Evolutionary conservation across 768 basidiomycete species (phyloP).

Genomic region (Termitomyces sp.): DNA sequence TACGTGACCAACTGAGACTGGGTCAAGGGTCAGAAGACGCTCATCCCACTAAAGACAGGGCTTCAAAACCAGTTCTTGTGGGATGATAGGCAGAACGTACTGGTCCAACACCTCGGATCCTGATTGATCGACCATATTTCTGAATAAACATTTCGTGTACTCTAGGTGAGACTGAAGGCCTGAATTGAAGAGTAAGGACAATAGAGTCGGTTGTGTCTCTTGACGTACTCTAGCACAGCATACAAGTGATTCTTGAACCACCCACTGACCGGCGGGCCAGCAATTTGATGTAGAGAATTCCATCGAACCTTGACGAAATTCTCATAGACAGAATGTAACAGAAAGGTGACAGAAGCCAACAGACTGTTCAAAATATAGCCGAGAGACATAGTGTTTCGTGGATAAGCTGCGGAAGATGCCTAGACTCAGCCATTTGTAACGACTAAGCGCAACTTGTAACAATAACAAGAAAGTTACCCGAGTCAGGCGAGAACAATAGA

Average conservation of each 20-base stretch:
- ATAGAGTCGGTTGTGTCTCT: not conserved
- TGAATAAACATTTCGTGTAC: conserved; percentile 51
- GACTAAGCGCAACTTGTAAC: too few species aligned
- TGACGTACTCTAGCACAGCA: conserved; percentile 54
- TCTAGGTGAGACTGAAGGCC: conserved; percentile 51
- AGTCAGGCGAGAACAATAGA: conserved; percentile 4
- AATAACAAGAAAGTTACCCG: too few species aligned
- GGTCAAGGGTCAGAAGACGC: conserved; percentile 79
- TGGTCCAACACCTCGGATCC: conserved; percentile 63
- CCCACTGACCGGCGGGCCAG: conserved; percentile 53
- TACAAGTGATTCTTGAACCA: conserved; percentile 54
- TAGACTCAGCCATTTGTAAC: conserved; percentile 1
- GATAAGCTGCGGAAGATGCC: not conserved
- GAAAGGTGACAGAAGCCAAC: not conserved
- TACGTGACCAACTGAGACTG: conserved; percentile 68
- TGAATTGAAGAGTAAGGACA: not conserved
- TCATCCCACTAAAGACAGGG: conserved; percentile 58
- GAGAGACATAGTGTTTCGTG: conserved; percentile 7
- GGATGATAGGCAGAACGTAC: conserved; percentile 36
- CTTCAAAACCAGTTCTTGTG: not conserved
- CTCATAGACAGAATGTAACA: conserved; percentile 25
- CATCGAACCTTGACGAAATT: conserved; percentile 28
- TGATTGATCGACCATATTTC: conserved; percentile 66
- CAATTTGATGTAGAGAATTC: conserved; percentile 50
- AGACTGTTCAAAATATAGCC: conserved; percentile 7